A percentile compares a stretch with the other conserved stretches of the same genome.
phyloP scores from a whole-genome alignment of 495 filamentous ascomycete species.

The Usnea hakonensis region DNA sequence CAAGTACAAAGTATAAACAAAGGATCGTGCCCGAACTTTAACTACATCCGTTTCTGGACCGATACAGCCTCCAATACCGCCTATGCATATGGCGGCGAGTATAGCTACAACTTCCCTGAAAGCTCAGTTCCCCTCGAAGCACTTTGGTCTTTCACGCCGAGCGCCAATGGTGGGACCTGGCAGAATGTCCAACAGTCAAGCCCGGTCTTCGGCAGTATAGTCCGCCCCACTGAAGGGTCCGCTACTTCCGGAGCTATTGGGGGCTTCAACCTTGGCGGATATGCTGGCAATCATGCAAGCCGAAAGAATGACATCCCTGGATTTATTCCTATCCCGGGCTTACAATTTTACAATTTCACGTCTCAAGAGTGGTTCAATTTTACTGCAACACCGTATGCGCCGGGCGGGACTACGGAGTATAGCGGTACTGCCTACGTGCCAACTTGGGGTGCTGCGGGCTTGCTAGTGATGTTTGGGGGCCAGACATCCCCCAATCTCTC shows the following conservation, averaged over 20 bases:
- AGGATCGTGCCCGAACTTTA: background rate
- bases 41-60: background rate
- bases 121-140: background rate
- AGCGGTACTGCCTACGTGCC: constrained; percentile 6
- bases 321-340: background rate
- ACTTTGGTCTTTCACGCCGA: background rate
- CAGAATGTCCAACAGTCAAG: background rate
- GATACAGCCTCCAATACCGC: background rate
- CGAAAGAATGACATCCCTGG: background rate
- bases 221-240: background rate
- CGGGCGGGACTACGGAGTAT: background rate
- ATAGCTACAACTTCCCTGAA: background rate
- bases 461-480: background rate
- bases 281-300: background rate
- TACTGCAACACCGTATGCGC: background rate
- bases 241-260: background rate
- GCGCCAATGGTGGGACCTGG: background rate
- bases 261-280: constrained; percentile 7
- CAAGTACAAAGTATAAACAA: background rate
- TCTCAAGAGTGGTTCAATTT: constrained; percentile 1
- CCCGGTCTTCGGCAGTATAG: background rate
- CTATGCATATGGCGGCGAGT: background rate
- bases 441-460: background rate
- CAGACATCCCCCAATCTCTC: background rate
- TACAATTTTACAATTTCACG: background rate